Base-by-base conservation (phyloP, 108 stramenopile species). In the Nitzschia palea region DNA sequence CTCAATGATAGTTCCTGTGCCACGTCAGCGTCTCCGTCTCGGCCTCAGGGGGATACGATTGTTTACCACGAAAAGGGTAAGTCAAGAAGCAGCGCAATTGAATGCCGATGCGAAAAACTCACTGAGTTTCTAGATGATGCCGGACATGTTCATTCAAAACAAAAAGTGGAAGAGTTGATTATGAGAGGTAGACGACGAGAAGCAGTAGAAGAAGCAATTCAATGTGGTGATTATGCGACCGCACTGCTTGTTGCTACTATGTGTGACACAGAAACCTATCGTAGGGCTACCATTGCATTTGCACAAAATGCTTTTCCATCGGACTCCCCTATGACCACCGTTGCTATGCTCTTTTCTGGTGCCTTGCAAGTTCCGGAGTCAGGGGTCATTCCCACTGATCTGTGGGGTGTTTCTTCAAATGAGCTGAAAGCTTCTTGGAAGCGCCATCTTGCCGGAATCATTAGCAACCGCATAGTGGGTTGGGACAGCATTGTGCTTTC, bases 321-420 rank as follows among this genome's bases (percentile, higher is more conserved):
- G 15, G 91, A 86, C n/a, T 87, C 87, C 32, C 90, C 91, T 9
- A 74, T 95, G 48, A 78, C 90, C 47, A 91, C 90, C 22, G 59
- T 79, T 14, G 67, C 83, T 8, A 65, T 86, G 67, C 66, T 91
- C 26, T 88, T 91, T 44, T 82, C 86, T 9, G 74, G 86, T 10
- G 80, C 87, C 37, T 50, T 89, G 14, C 43, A 80, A 29, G 74
- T 79, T 22, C 55, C 73, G 5, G 35, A 34, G 18, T 53, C 48
- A 32, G 55, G 68, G 5, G 63, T 55, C n/a, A 44, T 65, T 4
- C 62, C 63, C 10, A 57, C 61, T 28, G 44, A 50, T 18, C 66
- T 81, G 53, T 86, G 77, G 76, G 70, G 77, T 17, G 70, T 80
- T 26, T 51, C 44, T 9, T 60, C 78, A 31, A 30, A 58, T 17